phyloP scores from a whole-genome alignment of 768 basidiomycete species.

The Podaxis sp. region DNA sequence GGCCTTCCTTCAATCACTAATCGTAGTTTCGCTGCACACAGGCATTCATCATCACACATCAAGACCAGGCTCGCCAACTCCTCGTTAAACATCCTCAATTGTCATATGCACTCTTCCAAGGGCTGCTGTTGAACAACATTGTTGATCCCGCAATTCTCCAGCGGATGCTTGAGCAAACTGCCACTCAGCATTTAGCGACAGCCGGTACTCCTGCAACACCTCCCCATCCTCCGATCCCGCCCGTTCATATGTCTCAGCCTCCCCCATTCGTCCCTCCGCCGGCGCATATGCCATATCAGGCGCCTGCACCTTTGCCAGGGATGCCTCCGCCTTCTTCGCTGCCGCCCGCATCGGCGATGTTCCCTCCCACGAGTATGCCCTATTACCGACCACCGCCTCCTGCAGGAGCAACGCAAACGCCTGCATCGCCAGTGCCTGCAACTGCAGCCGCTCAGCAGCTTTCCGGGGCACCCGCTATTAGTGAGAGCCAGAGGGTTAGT shows the following conservation, averaged over 20 bases:
- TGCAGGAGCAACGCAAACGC: neutral
- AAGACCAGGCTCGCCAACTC: conserved; percentile 82
- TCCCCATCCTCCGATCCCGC: conserved; percentile 27
- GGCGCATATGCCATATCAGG: conserved; percentile 31
- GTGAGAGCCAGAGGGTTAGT: conserved; percentile 49
- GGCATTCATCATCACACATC: conserved; percentile 91
- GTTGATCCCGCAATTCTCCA: conserved; percentile 86
- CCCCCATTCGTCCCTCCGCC: conserved; percentile 35
- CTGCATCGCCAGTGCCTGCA: conserved; percentile 25
- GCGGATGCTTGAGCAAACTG: conserved; percentile 53
- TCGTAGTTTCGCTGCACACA: conserved; percentile 30
- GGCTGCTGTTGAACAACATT: conserved; percentile 88
- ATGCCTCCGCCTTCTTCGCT: conserved; percentile 27
- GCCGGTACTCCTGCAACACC: conserved; percentile 21
- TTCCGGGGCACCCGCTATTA: conserved; percentile 40
- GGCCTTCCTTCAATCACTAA: conserved; percentile 12
- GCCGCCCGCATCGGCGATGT: conserved; percentile 29
- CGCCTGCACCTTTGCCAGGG: conserved; percentile 30
- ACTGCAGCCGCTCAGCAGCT: conserved; percentile 30
- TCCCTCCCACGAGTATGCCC: conserved; percentile 31
- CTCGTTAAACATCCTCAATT: conserved; percentile 88
- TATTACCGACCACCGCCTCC: conserved; percentile 21
- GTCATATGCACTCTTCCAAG: conserved; percentile 95
- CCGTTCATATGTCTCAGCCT: conserved; percentile 48
- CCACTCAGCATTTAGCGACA: conserved; percentile 21